phyloP scores from a whole-genome alignment of 345 rosid species.

The Linum trigynum region DNA sequence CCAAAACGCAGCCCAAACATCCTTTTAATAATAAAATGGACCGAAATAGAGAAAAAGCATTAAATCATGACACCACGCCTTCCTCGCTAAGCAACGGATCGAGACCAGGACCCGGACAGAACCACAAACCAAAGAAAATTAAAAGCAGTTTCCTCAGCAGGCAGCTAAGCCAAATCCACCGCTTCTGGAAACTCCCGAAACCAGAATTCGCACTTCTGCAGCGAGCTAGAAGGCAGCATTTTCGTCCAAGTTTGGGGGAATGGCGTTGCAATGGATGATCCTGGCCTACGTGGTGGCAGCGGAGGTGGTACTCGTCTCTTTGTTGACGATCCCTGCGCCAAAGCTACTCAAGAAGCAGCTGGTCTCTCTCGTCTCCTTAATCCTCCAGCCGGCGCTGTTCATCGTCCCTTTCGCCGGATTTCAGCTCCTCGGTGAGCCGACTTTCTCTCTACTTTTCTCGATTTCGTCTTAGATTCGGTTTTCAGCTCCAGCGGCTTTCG shows the following conservation, averaged over 20 bases:
- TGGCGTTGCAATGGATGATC: conserved; percentile 88
- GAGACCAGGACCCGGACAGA: too few relatives aligned
- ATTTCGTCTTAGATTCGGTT: neutral
- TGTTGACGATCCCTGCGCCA: conserved; percentile 69
- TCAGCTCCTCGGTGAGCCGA: conserved; percentile 53
- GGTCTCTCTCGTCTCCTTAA: conserved; percentile 56
- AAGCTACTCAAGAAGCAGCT: conserved; percentile 53
- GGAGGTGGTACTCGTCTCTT: conserved; percentile 49
- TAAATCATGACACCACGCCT: too few relatives aligned
- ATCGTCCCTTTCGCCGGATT: conserved; percentile 74
- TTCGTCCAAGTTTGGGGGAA: conserved; percentile 8
- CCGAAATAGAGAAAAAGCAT: too few relatives aligned
- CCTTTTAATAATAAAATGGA: too few relatives aligned
- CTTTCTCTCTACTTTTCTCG: neutral
- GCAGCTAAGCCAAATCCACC: too few relatives aligned
- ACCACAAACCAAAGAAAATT: too few relatives aligned
- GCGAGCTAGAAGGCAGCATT: too few relatives aligned
- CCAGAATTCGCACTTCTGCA: too few relatives aligned
- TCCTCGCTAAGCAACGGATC: too few relatives aligned
- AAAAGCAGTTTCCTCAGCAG: too few relatives aligned
- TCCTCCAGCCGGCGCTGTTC: conserved; percentile 65
- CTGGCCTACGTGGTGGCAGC: conserved; percentile 67
- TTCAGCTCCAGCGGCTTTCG: neutral
- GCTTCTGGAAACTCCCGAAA: too few relatives aligned
- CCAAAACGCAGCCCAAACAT: too few relatives aligned